Evolutionary conservation across 352 stramenopile species (phyloP), one percentile per base, ranked within the genome.

Genomic region (Hyaloperonospora brassicae): DNA sequence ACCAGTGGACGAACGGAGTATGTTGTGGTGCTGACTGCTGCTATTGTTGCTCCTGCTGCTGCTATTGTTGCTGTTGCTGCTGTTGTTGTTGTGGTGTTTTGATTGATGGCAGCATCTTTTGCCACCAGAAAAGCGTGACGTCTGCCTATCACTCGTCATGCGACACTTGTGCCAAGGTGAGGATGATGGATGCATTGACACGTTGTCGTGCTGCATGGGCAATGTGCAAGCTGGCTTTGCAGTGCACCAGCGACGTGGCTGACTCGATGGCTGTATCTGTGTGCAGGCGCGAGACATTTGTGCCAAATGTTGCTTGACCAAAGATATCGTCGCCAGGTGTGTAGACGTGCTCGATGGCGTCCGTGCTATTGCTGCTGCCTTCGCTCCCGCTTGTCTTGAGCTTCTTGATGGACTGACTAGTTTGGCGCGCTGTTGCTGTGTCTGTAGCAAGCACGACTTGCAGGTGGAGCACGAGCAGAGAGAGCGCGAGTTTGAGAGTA

Each of bases 81-180:
- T 34, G 27, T 34, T 34, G 27, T 34, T 34, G 27, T 34, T 34
- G 27, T 34, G 4, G 27, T 50, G 31, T 59, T 14, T 41, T 2
- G 10, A 47, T 52, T 51, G 21, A 30, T 25, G 70, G 41, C 60
- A 92, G 96, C 66, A 97, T 93, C 62, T 76, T 87, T 50, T 98
- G 95, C 66, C 71, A 86, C 39, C 78, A 95, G 50, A 95, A 96
- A 68, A 93, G 83, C 40, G 79, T 98, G 50, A 87, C 75, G 23
- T 79, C 92, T 2, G 95, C 95, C 7, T 98, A 98, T 72, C 95
- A 98, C 61, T 89, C 86, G 0, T 79, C 96, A 17, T 98, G 95
- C 62, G 73, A 87, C 52, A 66, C 74, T 5, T 98, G 95, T 64
- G 84, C 90, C 17, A 89, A 79, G 57, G 85, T 83, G 55, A 44